A percentile compares a stretch with the other conserved stretches of the same genome.
Evolutionary conservation across 2,329 filamentous ascomycete genomes (phyloP).

Genomic region (Alternaria sp.): DNA sequence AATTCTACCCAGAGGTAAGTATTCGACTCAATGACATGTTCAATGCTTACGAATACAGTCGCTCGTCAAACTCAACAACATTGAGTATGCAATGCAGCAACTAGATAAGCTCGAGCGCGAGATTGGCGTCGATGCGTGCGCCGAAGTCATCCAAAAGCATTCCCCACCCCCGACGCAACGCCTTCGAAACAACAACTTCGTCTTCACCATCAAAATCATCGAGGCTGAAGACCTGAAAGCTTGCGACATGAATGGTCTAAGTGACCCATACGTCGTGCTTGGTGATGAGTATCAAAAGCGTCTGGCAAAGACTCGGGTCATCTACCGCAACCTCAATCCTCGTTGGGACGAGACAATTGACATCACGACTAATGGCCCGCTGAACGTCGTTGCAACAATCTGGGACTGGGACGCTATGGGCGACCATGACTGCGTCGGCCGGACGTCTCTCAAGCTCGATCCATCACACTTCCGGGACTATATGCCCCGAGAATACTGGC

Average conservation of each 20-base stretch:
- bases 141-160: constrained; percentile 76
- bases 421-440: constrained; percentile 95
- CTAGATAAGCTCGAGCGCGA: constrained; percentile 87
- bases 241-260: constrained; percentile 93
- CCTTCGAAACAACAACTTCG: constrained; percentile 81
- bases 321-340: constrained; percentile 88
- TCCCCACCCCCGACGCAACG: constrained; percentile 74
- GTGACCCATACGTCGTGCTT: constrained; percentile 95
- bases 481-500: constrained; percentile 94
- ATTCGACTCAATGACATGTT: not conserved
- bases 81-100: constrained; percentile 92
- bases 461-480: constrained; percentile 97
- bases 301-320: constrained; percentile 89
- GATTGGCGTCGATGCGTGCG: constrained; percentile 91
- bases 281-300: constrained; percentile 98
- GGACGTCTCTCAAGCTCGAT: constrained; percentile 97
- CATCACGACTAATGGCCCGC: constrained; percentile 86
- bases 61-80: constrained; percentile 96
- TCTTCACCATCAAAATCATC: constrained; percentile 98
- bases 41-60: constrained; percentile 63
- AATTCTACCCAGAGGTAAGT: constrained; percentile 88
- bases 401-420: constrained; percentile 99
- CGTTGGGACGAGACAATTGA: constrained; percentile 98
- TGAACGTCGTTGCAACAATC: constrained; percentile 95
- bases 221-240: constrained; percentile 97